Evolutionary conservation across 345 rosid genomes (phyloP).

Genomic region (Nasturtium officinale): DNA sequence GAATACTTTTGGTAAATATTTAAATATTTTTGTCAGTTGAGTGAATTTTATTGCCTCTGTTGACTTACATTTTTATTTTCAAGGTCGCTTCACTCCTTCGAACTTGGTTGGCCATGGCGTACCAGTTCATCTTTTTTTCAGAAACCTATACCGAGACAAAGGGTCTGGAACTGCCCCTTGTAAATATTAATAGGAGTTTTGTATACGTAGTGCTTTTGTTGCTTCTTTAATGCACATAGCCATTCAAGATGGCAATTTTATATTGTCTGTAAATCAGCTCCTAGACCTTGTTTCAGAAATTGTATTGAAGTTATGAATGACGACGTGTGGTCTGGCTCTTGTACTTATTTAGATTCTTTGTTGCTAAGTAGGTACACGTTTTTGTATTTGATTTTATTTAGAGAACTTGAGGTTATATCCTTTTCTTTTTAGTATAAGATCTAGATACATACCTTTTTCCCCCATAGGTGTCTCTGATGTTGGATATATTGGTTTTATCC

Average conservation of each 20-base stretch:
- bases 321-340: conserved; percentile 16
- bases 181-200: conserved; percentile 11
- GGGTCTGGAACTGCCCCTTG: conserved; percentile 53
- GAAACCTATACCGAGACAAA: conserved; percentile 66
- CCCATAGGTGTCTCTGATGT: conserved; percentile 27
- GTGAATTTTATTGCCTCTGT: conserved; percentile 20
- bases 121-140: conserved; percentile 64
- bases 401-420: conserved; percentile 6
- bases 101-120: conserved; percentile 97
- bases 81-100: conserved; percentile 93
- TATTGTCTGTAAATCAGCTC: conserved; percentile 5
- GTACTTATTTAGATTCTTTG: conserved; percentile 24
- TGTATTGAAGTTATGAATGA: conserved; percentile 26
- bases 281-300: conserved; percentile 29
- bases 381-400: conserved; percentile 2
- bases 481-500: conserved; percentile 23
- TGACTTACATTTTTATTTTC: conserved; percentile 36
- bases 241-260: conserved; percentile 14
- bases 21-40: conserved; percentile 2
- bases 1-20: conserved; percentile 82
- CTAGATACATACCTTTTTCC: conserved; percentile 1
- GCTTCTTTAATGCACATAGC: conserved; percentile 14
- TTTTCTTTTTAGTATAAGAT: conserved; percentile 13
- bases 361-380: conserved; percentile 15
- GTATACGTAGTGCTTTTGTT: conserved; percentile 18